These are phyloP conservation scores for Termitomyces sp. DNA, from an alignment of 768 basidiomycete species.

Conservation along the genomic window DNA sequence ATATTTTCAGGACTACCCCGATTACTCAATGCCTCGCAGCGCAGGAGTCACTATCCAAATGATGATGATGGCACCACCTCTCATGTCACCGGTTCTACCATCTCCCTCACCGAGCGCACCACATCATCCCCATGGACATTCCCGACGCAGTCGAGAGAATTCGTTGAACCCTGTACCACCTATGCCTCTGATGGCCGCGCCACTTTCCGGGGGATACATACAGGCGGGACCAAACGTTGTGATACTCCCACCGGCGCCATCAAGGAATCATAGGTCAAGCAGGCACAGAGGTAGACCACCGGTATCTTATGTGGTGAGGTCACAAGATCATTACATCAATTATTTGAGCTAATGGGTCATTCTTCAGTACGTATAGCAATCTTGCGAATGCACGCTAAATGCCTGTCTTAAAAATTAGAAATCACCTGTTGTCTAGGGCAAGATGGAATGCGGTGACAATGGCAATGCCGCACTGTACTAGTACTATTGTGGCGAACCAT, in stretches of 20 bases:
- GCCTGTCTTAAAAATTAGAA: background rate
- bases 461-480: no score
- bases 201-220: conserved; percentile 1
- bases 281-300: conserved; percentile 3
- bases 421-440: no score
- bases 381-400: background rate
- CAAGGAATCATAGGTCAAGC: conserved; percentile 1
- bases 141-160: conserved; percentile 7
- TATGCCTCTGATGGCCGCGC: background rate
- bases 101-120: conserved; percentile 3
- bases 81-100: conserved; percentile 1
- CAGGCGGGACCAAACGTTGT: conserved; percentile 5
- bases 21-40: background rate
- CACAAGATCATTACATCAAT: background rate
- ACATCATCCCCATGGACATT: conserved; percentile 2
- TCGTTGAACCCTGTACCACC: conserved; percentile 3
- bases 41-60: conserved; percentile 8
- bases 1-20: conserved; percentile 4
- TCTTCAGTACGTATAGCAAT: background rate
- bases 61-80: conserved; percentile 3
- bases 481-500: no score
- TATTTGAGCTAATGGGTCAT: background rate
- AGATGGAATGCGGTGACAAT: no score
- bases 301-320: conserved; percentile 10
- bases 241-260: conserved; percentile 1